Base-by-base conservation (phyloP, 495 filamentous ascomycete species). In the Penicillium daleae region DNA sequence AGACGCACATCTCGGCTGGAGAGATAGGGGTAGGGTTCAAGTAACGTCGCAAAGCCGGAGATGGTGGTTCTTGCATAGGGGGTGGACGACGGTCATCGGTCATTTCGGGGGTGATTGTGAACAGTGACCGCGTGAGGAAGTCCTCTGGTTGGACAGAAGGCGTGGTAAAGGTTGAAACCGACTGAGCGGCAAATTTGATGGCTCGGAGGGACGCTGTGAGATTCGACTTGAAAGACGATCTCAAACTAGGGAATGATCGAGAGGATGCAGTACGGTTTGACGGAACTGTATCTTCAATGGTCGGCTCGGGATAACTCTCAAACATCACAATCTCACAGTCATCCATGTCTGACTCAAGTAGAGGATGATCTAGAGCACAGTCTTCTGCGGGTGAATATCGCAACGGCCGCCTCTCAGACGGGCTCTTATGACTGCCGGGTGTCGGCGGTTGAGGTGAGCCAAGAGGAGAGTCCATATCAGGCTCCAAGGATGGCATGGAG, bases 161-260 rank as follows among this genome's bases (percentile, higher is more conserved):
- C 13, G 89, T 81, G 4, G 87, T 77, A 62, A 97, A 87, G 62
- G 80, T 88, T 26, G 93, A 92, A 56, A 99, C 88, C 4, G 91
- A 90, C 61, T 86, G 89, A 21, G 93, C 93, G 0, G 93, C 94
- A 13, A 88, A 91, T 73, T 91, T 91, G 58, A 98, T 85, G 27
- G 91, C 92, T 33, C 91, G 86, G 55, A 99, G 76, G 0, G 95
- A 99, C 22, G 94, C 92, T 5, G 93, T 99, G 17, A 99, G 82
- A 66, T 98, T 98, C 3, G 95, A 99, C 67, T 92, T 96, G 78
- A 97, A 92, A 12, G 85, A 86, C 17, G 82, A 79, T 15, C 72
- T 74, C 6, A 80, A 48, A n/a, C 76, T 73, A n/a, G 78, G 72
- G 21, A 80, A 76, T 13, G 72, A 66, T 40, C 73, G 67, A 42